Base-by-base conservation (phyloP, 441 rosid species). In the Oxalis stricta region DNA sequence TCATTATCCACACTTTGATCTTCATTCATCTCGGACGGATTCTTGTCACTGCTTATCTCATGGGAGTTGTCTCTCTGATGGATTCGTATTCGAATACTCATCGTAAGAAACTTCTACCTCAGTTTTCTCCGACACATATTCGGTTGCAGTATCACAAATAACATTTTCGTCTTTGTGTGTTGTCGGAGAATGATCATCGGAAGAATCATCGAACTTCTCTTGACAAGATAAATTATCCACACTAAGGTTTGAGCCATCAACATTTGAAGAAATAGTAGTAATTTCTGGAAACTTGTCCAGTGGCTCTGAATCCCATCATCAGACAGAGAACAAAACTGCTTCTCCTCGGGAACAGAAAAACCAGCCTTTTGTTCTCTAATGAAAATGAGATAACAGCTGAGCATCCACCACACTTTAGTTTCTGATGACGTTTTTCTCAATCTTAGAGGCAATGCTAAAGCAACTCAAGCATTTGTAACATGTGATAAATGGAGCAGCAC, bases 401-500 rank as follows among this genome's bases (percentile, higher is more conserved):
- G 50, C 75, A 65, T 21, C 61, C 32, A 5, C 64, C 66, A 30
- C 75, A 70, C 47, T 29, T 63, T 46, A 70, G 30, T 46, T 63
- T 65, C 55, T 50, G 53, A 38, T 28, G 55, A 21, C 24, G 17
- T 23, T 46, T 37, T 46, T 41, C 44, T 44, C 7, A 42, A 15
- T 18, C 38, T 47, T 6, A 37, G 46, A 8, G 71, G 66, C 16
- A 69, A n/a, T n/a, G 34, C 31, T 55, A 61, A 33, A 70, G 60
- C 66, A 62, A 34, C 48, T 65, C 69, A 53, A 59, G 53, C 69
- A 70, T 35, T 56, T 65, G 35, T 33, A 32, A 33, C 75, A 70
- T 33, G 60, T 39, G 13, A 70, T 41, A 46, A 70, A 61, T 13
- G 75, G 75, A 29, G 72, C 66, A 45, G 64, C 75, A 15, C 66